Conservation (phyloP, 1,284 basidiomycete species). For the Cryptococcus neoformans region DNA sequence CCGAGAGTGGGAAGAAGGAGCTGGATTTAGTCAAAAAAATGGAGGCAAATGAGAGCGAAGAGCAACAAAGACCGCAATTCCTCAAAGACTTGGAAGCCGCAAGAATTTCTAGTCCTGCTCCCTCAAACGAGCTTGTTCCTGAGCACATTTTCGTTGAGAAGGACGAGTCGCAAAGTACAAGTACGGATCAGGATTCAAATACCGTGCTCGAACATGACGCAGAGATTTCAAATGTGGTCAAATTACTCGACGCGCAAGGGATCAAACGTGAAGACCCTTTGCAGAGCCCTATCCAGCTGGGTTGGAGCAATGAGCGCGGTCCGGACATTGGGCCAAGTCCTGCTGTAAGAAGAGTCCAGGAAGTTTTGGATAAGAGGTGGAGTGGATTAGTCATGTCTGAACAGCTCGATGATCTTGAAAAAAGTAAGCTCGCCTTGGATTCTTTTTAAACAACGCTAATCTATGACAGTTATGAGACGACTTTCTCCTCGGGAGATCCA, state of each 20-base stretch:
- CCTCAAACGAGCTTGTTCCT: background rate
- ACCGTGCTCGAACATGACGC: conserved; percentile 9
- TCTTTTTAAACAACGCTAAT: background rate
- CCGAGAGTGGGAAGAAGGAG: conserved; percentile 25
- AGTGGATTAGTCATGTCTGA: conserved; percentile 48
- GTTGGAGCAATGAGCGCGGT: background rate
- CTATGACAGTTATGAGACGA: conserved; percentile 38
- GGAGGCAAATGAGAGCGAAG: background rate
- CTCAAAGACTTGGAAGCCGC: conserved; percentile 26
- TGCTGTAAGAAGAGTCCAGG: conserved; percentile 10
- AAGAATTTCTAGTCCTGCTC: conserved; percentile 12
- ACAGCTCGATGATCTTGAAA: conserved; percentile 45
- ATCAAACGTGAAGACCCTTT: conserved; percentile 16
- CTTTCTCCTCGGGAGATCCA: conserved; percentile 45
- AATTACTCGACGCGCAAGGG: conserved; percentile 5
- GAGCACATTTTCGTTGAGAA: background rate
- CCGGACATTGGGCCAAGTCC: background rate
- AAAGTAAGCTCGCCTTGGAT: conserved; percentile 19
- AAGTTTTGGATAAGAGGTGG: conserved; percentile 35
- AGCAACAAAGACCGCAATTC: conserved; percentile 26
- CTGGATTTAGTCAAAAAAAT: conserved; percentile 31
- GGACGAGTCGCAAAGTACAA: no score
- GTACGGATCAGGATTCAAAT: background rate
- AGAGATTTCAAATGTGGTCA: conserved; percentile 3
- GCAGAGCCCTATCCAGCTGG: conserved; percentile 36